Base-by-base conservation (phyloP, 2,329 filamentous ascomycete species). In the Lachnellula arida region DNA sequence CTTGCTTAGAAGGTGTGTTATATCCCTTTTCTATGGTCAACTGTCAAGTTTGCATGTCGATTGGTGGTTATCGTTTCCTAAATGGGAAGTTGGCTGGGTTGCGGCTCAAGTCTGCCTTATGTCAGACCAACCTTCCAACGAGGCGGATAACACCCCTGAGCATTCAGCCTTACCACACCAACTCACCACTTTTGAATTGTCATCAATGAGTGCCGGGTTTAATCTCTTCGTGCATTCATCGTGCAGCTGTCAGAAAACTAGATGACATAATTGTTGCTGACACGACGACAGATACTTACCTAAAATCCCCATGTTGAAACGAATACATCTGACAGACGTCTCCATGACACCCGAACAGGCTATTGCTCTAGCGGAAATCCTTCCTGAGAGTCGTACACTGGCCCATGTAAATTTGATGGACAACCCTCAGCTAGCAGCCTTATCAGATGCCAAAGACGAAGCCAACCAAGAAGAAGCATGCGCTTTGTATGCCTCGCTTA, bases 381-480 rank as follows among this genome's bases (percentile, higher is more conserved):
- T 97, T 6, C 91, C 94, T 0, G 94, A 99, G 70, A 85, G 88
- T 50, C 83, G 81, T 42, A 83, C 81, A 43, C 78, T 99, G 35
- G 91, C 91, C 7, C 93, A 97, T 73, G 78, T 99, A 61, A 94
- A 87, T 67, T 81, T 97, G 3, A 75, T 96, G 40, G 89, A 94
- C 63, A 99, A 99, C 65, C 79, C 84, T 0, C 80, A 85, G 58
- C 75, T 97, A 4, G 77, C 81, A 22, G 81, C 81, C 47, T 79
- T 96, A 23, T 87, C 91, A 5, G 81, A 84, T 58, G 88, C 91
- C 0, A 88, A 80, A 50, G 89, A 89, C 5, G 90, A 94, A 65
- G 85, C 85, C 55, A 81, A 79, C 1, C 91, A 97, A 71, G 93
- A 97, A 73, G 93, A 97, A 72, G 93, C 94, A 0, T 96, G 90